phyloP scores from a whole-genome alignment of 2,329 filamentous ascomycete species.

The Fusarium veterinarium region DNA sequence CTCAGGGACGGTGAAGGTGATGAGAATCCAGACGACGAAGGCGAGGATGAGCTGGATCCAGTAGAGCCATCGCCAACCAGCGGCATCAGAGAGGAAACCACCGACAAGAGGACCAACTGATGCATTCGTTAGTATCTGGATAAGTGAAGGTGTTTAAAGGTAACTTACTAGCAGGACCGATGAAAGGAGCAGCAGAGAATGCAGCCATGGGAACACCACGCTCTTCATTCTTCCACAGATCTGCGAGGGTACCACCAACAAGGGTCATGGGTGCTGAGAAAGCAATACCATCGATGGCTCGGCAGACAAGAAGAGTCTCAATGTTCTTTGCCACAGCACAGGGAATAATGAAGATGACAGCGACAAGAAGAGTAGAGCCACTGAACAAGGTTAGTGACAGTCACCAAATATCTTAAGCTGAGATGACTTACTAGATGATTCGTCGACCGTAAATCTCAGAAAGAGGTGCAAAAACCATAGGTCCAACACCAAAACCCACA shows the following conservation, averaged over 20 bases:
- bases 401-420: background rate
- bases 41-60: conserved; percentile 86
- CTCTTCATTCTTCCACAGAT: conserved; percentile 87
- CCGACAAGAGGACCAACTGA: conserved; percentile 77
- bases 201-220: conserved; percentile 88
- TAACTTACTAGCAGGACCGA: conserved; percentile 75
- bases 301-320: conserved; percentile 78
- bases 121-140: conserved; percentile 5
- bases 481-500: conserved; percentile 83
- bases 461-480: conserved; percentile 82
- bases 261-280: conserved; percentile 90
- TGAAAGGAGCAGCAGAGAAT: conserved; percentile 84
- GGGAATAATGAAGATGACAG: conserved; percentile 83
- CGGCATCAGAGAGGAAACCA: conserved; percentile 77
- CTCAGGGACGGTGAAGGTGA: conserved; percentile 90
- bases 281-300: conserved; percentile 83
- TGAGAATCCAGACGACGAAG: conserved; percentile 76
- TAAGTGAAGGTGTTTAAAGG: background rate
- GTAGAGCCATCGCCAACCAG: conserved; percentile 86
- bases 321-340: conserved; percentile 83
- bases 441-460: conserved; percentile 80
- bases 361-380: conserved; percentile 72
- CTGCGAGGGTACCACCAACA: conserved; percentile 83
- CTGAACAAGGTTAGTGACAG: conserved; percentile 36
- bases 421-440: conserved; percentile 69